A percentile compares a stretch with the other conserved stretches of the same genome.
Conservation (phyloP, 257 asterid species). For the Ocimum tenuiflorum region DNA sequence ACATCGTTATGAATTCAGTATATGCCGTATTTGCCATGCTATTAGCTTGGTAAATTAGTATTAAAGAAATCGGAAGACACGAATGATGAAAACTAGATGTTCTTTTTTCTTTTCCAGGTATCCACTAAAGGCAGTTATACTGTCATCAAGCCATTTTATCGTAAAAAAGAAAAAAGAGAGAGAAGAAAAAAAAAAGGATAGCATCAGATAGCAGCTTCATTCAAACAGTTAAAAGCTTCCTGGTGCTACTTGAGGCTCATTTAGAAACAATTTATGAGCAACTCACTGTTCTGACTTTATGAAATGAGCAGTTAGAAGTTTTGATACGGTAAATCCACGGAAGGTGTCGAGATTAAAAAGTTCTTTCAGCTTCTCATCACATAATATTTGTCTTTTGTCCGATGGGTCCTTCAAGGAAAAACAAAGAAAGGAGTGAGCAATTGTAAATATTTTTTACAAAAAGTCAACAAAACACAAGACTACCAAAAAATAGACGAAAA, state of each 20-base stretch:
- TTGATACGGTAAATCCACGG: slow-evolving; percentile 57
- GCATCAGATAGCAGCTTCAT: slow-evolving; percentile 24
- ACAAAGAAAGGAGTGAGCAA: slow-evolving; percentile 10
- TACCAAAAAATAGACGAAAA: background rate
- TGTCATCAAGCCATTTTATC: background rate
- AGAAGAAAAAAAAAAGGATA: slow-evolving; percentile 2
- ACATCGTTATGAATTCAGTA: background rate
- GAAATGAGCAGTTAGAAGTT: slow-evolving; percentile 56
- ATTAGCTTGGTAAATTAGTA: slow-evolving; percentile 20
- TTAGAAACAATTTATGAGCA: slow-evolving; percentile 18
- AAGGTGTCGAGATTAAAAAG: slow-evolving; percentile 68
- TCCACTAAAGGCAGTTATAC: background rate
- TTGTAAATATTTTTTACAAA: slow-evolving; percentile 5
- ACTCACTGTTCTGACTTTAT: slow-evolving; percentile 55
- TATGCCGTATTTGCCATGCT: slow-evolving; percentile 17
- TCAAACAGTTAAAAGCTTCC: slow-evolving; percentile 26
- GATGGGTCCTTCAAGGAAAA: slow-evolving; percentile 75
- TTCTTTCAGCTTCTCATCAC: slow-evolving; percentile 93
- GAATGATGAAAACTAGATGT: background rate
- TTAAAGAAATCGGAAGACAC: slow-evolving; percentile 11
- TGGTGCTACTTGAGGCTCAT: slow-evolving; percentile 22
- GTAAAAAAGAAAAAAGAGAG: background rate
- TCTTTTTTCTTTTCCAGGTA: background rate
- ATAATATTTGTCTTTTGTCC: slow-evolving; percentile 68
- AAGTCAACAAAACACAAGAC: background rate